Conservation (phyloP, 768 basidiomycete genomes). For the Scleroderma bovista region DNA sequence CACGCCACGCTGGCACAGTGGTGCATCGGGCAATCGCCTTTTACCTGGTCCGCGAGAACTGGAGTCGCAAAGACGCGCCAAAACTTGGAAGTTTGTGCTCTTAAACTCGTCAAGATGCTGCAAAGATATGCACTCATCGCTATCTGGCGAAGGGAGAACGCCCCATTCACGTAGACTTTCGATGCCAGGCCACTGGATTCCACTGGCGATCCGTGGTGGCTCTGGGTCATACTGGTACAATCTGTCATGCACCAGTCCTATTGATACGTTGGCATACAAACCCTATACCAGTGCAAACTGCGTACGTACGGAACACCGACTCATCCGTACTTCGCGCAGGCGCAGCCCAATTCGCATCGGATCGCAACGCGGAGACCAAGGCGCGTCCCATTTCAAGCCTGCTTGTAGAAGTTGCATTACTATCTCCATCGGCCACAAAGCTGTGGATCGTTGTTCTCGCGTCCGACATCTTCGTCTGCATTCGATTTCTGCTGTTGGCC, state of each 20-base stretch:
- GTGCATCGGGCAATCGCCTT: background rate
- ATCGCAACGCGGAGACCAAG: conserved; percentile 13
- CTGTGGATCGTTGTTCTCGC: conserved; percentile 16
- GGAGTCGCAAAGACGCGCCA: background rate
- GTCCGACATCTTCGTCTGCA: conserved; percentile 2
- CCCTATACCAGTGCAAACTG: background rate
- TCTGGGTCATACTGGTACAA: conserved; percentile 19
- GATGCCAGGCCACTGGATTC: background rate
- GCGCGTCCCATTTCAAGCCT: conserved; percentile 16
- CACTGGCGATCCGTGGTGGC: conserved; percentile 12
- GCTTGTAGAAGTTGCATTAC: background rate
- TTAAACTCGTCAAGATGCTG: conserved; percentile 41
- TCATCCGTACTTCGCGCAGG: conserved; percentile 9
- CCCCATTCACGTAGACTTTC: conserved; percentile 36
- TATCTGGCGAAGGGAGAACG: conserved; percentile 17
- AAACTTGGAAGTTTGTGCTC: conserved; percentile 26
- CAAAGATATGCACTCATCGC: conserved; percentile 33
- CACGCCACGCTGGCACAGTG: background rate
- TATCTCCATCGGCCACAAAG: conserved; percentile 10
- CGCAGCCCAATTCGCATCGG: conserved; percentile 14
- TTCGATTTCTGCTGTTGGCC: background rate
- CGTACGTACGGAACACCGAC: conserved; percentile 19
- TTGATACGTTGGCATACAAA: conserved; percentile 7
- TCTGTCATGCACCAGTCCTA: conserved; percentile 12
- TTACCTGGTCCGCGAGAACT: background rate